Percentiles rank a stretch among this genome's conserved stretches.
These are phyloP conservation scores for Fraxinus platypoda DNA, from an alignment of 305 asterid species.

Conservation along the genomic window DNA sequence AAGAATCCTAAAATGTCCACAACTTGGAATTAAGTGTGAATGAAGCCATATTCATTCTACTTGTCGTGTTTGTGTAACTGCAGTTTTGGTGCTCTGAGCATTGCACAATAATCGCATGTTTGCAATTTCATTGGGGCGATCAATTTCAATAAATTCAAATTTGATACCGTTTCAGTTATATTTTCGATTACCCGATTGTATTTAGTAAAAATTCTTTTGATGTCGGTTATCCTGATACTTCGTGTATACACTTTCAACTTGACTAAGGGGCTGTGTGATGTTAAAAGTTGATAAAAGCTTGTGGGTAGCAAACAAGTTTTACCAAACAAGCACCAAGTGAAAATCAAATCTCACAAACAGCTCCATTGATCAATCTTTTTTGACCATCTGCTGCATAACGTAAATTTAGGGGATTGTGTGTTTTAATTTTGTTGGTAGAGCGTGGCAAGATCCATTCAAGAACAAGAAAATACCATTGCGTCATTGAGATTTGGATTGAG, in stretches of 20 bases:
- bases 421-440: background rate
- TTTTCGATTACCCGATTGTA: background rate
- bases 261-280: background rate
- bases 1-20: slow-evolving; percentile 40
- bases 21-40: background rate
- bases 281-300: background rate
- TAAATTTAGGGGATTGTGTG: background rate
- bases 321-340: background rate
- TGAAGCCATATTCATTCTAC: background rate
- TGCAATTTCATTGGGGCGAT: background rate
- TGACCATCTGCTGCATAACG: background rate
- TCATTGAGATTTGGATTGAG: background rate
- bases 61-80: background rate
- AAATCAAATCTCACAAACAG: background rate
- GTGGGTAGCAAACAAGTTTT: background rate
- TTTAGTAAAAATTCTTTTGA: background rate
- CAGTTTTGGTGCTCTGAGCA: background rate
- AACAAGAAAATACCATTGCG: too few relatives aligned
- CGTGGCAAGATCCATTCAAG: background rate
- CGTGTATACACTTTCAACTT: background rate
- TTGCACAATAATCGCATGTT: background rate
- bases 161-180: background rate
- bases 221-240: background rate
- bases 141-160: background rate
- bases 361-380: background rate